Evolutionary conservation across 2,329 filamentous ascomycete genomes (phyloP).

Genomic region (Monosporascus sp.): DNA sequence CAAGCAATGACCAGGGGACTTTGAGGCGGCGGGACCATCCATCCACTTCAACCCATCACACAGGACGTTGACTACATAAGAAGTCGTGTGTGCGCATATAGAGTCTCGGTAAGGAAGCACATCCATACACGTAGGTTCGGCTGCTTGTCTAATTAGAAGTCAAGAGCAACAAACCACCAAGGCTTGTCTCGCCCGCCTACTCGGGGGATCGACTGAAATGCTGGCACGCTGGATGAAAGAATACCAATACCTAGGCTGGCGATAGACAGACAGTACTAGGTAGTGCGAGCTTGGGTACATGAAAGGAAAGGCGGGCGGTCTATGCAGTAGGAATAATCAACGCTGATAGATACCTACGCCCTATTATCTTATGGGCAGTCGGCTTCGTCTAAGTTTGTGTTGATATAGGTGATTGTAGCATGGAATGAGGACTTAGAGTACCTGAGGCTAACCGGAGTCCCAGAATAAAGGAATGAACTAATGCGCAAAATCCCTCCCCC

Average conservation of each 20-base stretch:
- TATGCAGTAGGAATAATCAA: too few relatives aligned
- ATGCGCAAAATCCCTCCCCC: not conserved
- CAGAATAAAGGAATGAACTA: not conserved
- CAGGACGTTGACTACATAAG: not conserved
- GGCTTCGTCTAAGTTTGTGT: not conserved
- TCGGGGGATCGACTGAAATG: not conserved
- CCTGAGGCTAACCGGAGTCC: not conserved
- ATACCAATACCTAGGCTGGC: not conserved
- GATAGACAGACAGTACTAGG: not conserved
- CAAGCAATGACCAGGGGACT: not conserved
- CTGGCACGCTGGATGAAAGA: too few relatives aligned
- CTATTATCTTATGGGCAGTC: too few relatives aligned
- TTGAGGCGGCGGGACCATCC: constrained; percentile 1
- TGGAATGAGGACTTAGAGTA: not conserved
- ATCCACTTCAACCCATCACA: constrained; percentile 1
- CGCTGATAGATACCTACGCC: too few relatives aligned
- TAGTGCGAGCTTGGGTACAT: too few relatives aligned
- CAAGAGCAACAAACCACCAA: not conserved
- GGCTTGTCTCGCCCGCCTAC: not conserved
- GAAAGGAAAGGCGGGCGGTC: too few relatives aligned
- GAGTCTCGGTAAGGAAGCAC: not conserved
- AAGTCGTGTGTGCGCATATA: not conserved
- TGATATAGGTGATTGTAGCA: not conserved
- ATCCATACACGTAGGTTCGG: not conserved
- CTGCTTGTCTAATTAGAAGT: not conserved